Evolutionary conservation across 2,329 filamentous ascomycete genomes (phyloP), one percentile per base, ranked within the genome.

Genomic region (Aaosphaeria pasadenensis): DNA sequence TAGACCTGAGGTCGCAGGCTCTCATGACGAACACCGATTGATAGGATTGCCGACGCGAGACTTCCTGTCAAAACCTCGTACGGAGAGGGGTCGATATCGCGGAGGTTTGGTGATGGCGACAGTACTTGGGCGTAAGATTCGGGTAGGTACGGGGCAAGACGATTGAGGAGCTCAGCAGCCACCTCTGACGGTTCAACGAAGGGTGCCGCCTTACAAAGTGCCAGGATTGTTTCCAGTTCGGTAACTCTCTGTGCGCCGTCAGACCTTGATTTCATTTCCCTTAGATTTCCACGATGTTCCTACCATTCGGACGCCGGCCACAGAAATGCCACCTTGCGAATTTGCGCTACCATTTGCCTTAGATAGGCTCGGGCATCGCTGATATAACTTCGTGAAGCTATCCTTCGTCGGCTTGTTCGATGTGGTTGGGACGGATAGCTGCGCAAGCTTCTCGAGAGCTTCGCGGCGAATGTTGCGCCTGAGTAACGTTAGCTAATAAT

Each of bases 161-260:
- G 91, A 32, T 80, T 77, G n/a, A 86, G 82, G 36, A 99, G 82
- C 60, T 84, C 87, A 60, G 88, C 83, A 30, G 91, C 91, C 63
- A 88, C 87, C 51, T 89, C 83, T 39, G 76, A 71, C 41, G 83
- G 85, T 45, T 85, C 79, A 29, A 97, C 79, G 28, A 84, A 80
- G 4, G 90, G 87, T 4, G 91, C 89, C 45, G 92, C 89, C 73
- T 91, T 92, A 77, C 92, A 97, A 29, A 99, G 79, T 39, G 94
- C 90, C 29, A 97, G 75, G 29, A 99, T 80, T 45, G 95, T 88
- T 70, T 99, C 92, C 58, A 96, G 86, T 76, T 99, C 95, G 62
- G 89, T 86, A 46, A 91, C 84, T 45, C 86, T 89, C 90, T 95
- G 51, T 9, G 36, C 9, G 24, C 39, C 11, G 39, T 40, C 11